phyloP scores from a whole-genome alignment of 2,329 filamentous ascomycete genomes.

The Talaromyces sp. region DNA sequence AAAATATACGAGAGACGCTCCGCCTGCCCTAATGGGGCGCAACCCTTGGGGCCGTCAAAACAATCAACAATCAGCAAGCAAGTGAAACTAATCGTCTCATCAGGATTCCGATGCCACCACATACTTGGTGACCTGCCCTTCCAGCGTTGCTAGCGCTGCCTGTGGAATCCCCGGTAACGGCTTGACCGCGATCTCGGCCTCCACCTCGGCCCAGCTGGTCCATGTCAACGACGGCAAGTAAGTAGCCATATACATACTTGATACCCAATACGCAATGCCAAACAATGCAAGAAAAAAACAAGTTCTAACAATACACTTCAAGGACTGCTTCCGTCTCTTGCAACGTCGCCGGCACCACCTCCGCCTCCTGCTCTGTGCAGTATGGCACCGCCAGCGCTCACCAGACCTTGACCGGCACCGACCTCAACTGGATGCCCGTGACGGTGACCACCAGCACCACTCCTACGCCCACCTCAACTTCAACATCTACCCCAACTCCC shows the following conservation, averaged over 20 bases:
- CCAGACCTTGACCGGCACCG: slow-evolving; percentile 17
- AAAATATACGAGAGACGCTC: too few species aligned
- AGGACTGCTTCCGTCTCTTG: slow-evolving; percentile 23
- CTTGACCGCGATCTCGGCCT: slow-evolving; percentile 26
- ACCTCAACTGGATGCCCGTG: slow-evolving; percentile 30
- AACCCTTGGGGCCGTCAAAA: background rate
- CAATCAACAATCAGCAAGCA: background rate
- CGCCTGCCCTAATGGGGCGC: background rate
- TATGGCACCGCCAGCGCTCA: slow-evolving; percentile 21
- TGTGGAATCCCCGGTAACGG: slow-evolving; percentile 25
- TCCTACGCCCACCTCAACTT: slow-evolving; percentile 21
- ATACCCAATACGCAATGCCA: background rate
- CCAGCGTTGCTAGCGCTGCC: slow-evolving; percentile 12
- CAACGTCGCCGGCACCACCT: slow-evolving; percentile 29
- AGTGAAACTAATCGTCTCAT: slow-evolving; percentile 4
- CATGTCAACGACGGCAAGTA: slow-evolving; percentile 23
- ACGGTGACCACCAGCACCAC: slow-evolving; percentile 26
- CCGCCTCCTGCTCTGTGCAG: slow-evolving; percentile 26
- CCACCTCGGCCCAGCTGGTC: slow-evolving; percentile 21
- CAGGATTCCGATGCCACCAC: slow-evolving; percentile 27
- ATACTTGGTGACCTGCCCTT: slow-evolving; percentile 27
- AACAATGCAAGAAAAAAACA: background rate
- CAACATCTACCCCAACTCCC: slow-evolving; percentile 19
- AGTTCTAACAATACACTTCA: background rate
- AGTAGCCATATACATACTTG: slow-evolving; percentile 5